phyloP scores from a whole-genome alignment of 352 stramenopile species.

The Pythium chondricola region DNA sequence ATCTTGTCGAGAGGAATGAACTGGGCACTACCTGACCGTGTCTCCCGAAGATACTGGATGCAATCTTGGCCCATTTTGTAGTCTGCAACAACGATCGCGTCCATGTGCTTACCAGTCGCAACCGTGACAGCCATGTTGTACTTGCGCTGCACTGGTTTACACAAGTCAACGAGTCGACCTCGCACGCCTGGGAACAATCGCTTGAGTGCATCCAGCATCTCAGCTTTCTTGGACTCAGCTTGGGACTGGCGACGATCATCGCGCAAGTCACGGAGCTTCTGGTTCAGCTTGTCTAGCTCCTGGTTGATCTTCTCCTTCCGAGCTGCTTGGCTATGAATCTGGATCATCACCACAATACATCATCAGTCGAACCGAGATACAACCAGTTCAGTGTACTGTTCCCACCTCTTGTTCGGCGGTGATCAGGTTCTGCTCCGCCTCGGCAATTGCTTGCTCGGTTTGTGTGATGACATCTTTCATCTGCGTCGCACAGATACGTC shows the following conservation, averaged over 20 bases:
- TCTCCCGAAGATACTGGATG: constrained; percentile 93
- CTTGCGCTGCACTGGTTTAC: constrained; percentile 92
- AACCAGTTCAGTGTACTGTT: too few species aligned
- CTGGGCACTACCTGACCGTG: constrained; percentile 90
- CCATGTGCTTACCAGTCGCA: constrained; percentile 97
- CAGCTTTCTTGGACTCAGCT: constrained; percentile 76
- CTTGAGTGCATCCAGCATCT: constrained; percentile 80
- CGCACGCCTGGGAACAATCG: constrained; percentile 89
- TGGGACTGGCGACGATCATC: constrained; percentile 91
- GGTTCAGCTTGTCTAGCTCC: constrained; percentile 67
- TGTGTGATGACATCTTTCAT: constrained; percentile 66
- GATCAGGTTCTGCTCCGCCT: constrained; percentile 45
- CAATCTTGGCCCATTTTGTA: constrained; percentile 81
- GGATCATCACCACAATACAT: not conserved
- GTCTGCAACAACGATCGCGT: constrained; percentile 81
- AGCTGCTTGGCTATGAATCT: constrained; percentile 48
- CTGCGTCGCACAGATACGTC: constrained; percentile 15
- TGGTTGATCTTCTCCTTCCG: constrained; percentile 61
- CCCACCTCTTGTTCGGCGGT: constrained; percentile 54
- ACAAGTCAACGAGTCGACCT: constrained; percentile 95
- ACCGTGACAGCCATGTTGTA: constrained; percentile 98
- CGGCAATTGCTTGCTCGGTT: constrained; percentile 48
- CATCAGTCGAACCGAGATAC: not conserved
- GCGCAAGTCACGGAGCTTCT: constrained; percentile 88
- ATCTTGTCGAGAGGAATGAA: constrained; percentile 98